These are phyloP conservation scores for Irpex sp. DNA, from an alignment of 1,284 basidiomycete species.

Conservation along the genomic window DNA sequence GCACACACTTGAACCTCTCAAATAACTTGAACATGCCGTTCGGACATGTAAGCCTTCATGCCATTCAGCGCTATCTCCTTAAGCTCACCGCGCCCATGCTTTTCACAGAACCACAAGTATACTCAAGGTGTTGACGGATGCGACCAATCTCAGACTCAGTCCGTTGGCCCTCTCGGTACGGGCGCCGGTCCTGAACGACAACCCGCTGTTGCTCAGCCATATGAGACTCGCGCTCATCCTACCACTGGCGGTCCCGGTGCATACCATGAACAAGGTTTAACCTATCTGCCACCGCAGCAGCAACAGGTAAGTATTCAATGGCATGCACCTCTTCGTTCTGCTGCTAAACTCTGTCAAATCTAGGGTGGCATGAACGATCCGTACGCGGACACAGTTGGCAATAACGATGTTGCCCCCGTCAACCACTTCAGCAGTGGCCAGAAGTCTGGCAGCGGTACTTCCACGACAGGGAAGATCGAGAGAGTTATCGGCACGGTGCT, in stretches of 20 bases:
- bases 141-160: neutral
- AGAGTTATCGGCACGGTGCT: constrained; percentile 40
- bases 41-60: constrained; percentile 8
- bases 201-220: neutral
- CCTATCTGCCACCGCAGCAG: constrained; percentile 1
- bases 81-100: neutral
- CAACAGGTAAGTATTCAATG: neutral
- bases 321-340: neutral
- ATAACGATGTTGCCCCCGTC: constrained; percentile 18
- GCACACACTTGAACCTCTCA: neutral
- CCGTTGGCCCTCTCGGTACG: neutral
- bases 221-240: neutral
- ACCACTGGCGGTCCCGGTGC: neutral
- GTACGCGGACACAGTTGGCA: constrained; percentile 9
- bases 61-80: neutral
- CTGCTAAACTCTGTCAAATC: neutral
- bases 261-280: constrained; percentile 5
- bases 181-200: constrained; percentile 4
- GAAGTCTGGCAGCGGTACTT: constrained; percentile 19
- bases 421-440: constrained; percentile 18
- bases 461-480: constrained; percentile 44
- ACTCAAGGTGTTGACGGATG: neutral
- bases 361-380: constrained; percentile 6
- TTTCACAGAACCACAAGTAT: constrained; percentile 1
- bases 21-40: constrained; percentile 13